Conservation (phyloP, 2,329 filamentous ascomycete species). For the Leptoxyphium fumago region DNA sequence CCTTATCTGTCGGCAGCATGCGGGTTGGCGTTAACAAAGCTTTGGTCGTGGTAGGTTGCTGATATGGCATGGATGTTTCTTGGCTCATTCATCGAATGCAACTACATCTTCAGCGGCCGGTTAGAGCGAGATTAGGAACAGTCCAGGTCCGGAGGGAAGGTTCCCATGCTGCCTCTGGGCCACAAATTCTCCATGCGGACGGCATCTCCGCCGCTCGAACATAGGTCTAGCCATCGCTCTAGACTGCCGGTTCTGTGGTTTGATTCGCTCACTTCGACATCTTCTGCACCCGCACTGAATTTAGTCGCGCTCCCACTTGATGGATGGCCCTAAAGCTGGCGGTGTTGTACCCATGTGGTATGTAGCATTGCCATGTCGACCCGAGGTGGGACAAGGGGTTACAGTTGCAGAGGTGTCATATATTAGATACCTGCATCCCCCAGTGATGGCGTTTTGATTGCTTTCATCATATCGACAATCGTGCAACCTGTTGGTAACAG, state of each 20-base stretch:
- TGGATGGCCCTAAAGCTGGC: neutral
- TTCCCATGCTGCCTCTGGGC: neutral
- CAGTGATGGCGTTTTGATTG: neutral
- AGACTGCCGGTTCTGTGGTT: neutral
- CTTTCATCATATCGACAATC: no score
- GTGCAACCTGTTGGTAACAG: no score
- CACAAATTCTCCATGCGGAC: neutral
- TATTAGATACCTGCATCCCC: neutral
- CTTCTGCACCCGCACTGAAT: neutral
- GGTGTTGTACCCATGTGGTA: neutral
- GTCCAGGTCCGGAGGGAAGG: no score
- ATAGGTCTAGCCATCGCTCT: neutral
- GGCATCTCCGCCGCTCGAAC: neutral
- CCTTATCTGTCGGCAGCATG: neutral
- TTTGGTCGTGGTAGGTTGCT: neutral
- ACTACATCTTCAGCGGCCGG: neutral
- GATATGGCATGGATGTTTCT: neutral
- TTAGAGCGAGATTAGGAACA: neutral
- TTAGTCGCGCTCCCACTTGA: neutral
- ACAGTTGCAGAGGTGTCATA: neutral
- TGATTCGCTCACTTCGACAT: neutral
- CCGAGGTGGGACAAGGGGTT: neutral
- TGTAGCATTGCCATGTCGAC: neutral
- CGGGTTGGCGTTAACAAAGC: neutral
- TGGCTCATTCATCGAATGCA: neutral